These are phyloP conservation scores for Beauveria caledonica DNA, from an alignment of 2,329 filamentous ascomycete genomes.

Conservation along the genomic window DNA sequence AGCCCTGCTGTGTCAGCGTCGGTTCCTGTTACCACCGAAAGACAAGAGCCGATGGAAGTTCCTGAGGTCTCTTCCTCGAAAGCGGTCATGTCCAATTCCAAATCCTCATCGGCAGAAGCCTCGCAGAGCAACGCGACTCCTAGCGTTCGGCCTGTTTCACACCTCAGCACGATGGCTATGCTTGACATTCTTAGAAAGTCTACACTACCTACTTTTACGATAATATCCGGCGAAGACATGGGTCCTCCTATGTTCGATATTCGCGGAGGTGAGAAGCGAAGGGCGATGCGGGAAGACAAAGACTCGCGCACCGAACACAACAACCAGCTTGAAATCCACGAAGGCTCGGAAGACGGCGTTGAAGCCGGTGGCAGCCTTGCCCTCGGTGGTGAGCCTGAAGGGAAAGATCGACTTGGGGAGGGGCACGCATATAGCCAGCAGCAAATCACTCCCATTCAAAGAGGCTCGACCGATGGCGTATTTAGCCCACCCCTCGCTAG, in stretches of 20 bases:
- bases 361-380: conserved; percentile 80
- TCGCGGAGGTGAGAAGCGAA: conserved; percentile 72
- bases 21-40: conserved; percentile 46
- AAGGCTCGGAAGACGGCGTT: conserved; percentile 60
- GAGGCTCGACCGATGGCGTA: conserved; percentile 43
- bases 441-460: conserved; percentile 65
- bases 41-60: conserved; percentile 30
- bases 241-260: conserved; percentile 73
- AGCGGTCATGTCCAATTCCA: conserved; percentile 7
- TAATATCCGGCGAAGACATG: conserved; percentile 17
- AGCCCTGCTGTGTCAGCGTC: conserved; percentile 68
- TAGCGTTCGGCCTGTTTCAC: not conserved
- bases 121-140: not conserved
- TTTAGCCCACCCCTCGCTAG: conserved; percentile 44
- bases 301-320: conserved; percentile 44
- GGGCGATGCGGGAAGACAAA: conserved; percentile 67
- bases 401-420: conserved; percentile 51
- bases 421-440: conserved; percentile 49
- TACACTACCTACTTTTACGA: conserved; percentile 20
- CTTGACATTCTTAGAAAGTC: conserved; percentile 31
- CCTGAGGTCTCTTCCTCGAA: conserved; percentile 1
- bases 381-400: conserved; percentile 86
- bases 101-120: not conserved
- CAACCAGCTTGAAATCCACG: conserved; percentile 35
- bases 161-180: conserved; percentile 24